These are phyloP conservation scores for Boletus sensibilis DNA, from an alignment of 768 basidiomycete genomes.

Conservation along the genomic window DNA sequence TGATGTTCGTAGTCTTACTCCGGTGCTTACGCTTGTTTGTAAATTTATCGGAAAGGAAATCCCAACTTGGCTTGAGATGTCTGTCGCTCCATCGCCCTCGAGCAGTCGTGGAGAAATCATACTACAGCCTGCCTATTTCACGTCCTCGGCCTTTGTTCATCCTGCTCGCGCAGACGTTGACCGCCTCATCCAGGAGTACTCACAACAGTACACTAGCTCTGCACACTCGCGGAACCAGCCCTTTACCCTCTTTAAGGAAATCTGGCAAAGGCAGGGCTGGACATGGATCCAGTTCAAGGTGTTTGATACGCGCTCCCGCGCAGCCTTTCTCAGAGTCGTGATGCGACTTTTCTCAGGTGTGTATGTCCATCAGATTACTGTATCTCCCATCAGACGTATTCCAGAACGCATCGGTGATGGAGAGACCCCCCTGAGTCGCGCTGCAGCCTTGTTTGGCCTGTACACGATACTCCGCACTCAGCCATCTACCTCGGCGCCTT, in stretches of 20 bases:
- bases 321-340: constrained; percentile 57
- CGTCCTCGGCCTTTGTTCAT: constrained; percentile 70
- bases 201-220: constrained; percentile 44
- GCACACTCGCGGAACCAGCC: constrained; percentile 38
- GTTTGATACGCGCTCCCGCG: constrained; percentile 64
- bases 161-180: constrained; percentile 64
- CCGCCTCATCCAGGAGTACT: constrained; percentile 50
- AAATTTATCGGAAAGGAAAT: constrained; percentile 24
- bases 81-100: constrained; percentile 53
- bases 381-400: background rate
- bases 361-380: constrained; percentile 11
- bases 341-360: constrained; percentile 67
- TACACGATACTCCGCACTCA: constrained; percentile 74
- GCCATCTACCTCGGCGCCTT: constrained; percentile 51
- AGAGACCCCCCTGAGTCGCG: constrained; percentile 54
- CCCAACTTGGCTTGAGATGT: constrained; percentile 29
- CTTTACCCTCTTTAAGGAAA: constrained; percentile 66
- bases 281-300: constrained; percentile 73
- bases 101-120: constrained; percentile 57
- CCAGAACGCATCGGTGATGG: constrained; percentile 54
- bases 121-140: constrained; percentile 75
- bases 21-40: constrained; percentile 10
- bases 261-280: constrained; percentile 74
- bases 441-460: constrained; percentile 62
- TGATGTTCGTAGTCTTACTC: background rate